Percentiles rank a stretch among this genome's conserved stretches.
Evolutionary conservation across 106 monocot species (phyloP).

Genomic region (Chionographis japonica): DNA sequence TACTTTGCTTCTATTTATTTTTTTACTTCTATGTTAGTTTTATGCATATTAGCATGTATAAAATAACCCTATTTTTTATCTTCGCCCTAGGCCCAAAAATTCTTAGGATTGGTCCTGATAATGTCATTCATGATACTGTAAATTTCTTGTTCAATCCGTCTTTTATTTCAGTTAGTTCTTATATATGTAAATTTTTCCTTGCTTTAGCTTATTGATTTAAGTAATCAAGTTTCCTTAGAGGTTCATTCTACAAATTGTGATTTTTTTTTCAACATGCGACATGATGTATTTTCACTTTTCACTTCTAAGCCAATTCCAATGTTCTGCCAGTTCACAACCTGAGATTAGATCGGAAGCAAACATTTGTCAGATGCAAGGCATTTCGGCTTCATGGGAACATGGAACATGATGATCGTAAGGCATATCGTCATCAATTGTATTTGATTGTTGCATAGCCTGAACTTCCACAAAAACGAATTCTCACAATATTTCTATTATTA

Average conservation of each 20-base stretch:
- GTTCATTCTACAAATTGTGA: conserved; percentile 79
- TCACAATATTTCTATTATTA: too few species aligned
- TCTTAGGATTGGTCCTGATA: too few species aligned
- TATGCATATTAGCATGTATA: too few species aligned
- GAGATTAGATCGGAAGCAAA: conserved; percentile 25
- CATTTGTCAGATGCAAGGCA: conserved; percentile 51
- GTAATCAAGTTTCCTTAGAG: conserved; percentile 37
- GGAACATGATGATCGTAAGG: conserved; percentile 75
- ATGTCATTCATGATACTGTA: too few species aligned
- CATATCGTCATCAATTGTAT: conserved; percentile 12
- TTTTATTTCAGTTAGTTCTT: too few species aligned
- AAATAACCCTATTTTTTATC: too few species aligned
- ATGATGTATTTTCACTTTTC: conserved; percentile 86
- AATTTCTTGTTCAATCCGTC: too few species aligned
- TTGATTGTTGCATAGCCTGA: neutral
- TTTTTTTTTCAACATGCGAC: conserved; percentile 95
- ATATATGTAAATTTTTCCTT: too few species aligned
- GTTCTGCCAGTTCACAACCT: conserved; percentile 33
- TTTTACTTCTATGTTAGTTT: too few species aligned
- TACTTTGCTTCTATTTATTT: too few species aligned
- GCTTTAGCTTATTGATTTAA: conserved; percentile 13
- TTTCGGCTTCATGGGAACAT: conserved; percentile 87
- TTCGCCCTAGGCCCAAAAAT: too few species aligned
- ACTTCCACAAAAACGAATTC: too few species aligned
- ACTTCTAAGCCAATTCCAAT: conserved; percentile 57